phyloP scores from a whole-genome alignment of 805 yeast genomes.

The Lipomyces yamadae region DNA sequence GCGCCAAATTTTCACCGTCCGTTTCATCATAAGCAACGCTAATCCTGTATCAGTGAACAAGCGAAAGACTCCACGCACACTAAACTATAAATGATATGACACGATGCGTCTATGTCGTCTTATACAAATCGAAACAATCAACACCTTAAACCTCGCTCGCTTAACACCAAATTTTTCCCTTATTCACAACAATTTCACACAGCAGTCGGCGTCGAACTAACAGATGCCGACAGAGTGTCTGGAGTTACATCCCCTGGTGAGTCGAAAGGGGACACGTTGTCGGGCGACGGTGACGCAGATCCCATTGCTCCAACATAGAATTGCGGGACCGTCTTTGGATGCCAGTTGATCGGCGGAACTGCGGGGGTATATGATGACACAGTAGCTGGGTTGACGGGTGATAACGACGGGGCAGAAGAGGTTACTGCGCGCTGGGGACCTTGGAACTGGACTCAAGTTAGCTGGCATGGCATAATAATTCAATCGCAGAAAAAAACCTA shows the following conservation, averaged over 20 bases:
- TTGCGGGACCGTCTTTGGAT: background rate
- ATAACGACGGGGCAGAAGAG: background rate
- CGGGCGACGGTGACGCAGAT: constrained; percentile 24
- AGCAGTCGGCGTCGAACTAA: constrained; percentile 3
- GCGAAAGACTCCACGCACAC: background rate
- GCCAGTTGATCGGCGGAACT: background rate
- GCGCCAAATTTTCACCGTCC: constrained; percentile 8
- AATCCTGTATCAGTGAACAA: background rate
- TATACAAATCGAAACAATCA: background rate
- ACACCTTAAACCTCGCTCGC: background rate
- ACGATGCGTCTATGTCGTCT: background rate
- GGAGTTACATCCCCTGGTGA: constrained; percentile 9
- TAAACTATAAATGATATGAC: background rate
- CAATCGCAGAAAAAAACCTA: constrained; percentile 11
- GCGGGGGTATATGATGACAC: background rate
- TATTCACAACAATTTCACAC: constrained; percentile 13
- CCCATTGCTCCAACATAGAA: background rate
- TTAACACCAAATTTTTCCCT: constrained; percentile 8
- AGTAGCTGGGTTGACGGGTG: background rate
- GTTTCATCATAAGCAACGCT: background rate
- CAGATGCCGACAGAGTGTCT: background rate
- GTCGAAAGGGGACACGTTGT: constrained; percentile 19
- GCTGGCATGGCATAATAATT: too few relatives aligned
- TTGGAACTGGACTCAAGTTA: constrained; percentile 18
- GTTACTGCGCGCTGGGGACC: constrained; percentile 23